Evolutionary conservation across 129 eudicot species (phyloP), one percentile per base, ranked within the genome.

Genomic region (Flaveria sonorensis): DNA sequence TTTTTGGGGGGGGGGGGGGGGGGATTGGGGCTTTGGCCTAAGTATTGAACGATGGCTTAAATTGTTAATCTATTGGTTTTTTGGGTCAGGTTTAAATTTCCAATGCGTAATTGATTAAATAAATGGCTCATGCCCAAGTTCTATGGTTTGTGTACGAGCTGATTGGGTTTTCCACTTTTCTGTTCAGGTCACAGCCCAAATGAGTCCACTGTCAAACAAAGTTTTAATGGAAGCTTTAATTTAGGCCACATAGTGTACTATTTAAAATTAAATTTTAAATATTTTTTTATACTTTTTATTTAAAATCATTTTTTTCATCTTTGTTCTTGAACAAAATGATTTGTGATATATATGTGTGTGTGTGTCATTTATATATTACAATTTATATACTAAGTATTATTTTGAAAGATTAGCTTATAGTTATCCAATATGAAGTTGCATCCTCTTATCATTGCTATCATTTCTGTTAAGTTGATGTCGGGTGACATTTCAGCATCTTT

Each of bases 341-440:
- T 14, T 30, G 13, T 45, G 12, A 8, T 45, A 45, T 45, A 36
- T 36, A 36, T 6, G 7, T 57, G 10, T 7, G 3, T 23, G 23
- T 9, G 7, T 51, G 6, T 51, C 8, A 51, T 12, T 60, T 24
- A 1, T 60, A 0, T 23, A 62, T 62, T 26, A 15, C 16, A 36
- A 18, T 39, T 6, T 8, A 39, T 66, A 8, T 66, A 66, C 11
- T 1, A 6, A 1, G 15, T 18, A 36, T 32, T 21, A 5, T 36
- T 0, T n/a, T n/a, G 71, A 39, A 36, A 24, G 2, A 4, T 16
- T 51, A 32, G 10, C 68, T 32, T 72, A 55, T 70, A 43, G 12
- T 14, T 39, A 56, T 43, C 24, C 16, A 56, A 12, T 43, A 23
- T 77, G 23, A 69, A 79, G 78, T 63, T 71, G 21, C 78, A 24